Base-by-base conservation (phyloP, 257 asterid species). In the Solanum verrucosum region DNA sequence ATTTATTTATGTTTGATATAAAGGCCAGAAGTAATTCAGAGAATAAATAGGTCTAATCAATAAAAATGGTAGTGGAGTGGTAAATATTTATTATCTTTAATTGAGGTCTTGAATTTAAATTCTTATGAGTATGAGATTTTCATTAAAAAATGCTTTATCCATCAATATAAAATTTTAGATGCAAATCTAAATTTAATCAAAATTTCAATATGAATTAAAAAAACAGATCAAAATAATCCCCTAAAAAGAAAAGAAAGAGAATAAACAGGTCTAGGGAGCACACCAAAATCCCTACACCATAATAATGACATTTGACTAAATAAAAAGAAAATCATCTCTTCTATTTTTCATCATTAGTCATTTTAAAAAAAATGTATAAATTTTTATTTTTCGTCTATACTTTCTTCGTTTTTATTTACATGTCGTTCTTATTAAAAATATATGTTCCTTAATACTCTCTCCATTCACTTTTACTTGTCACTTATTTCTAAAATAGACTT, bases 131-230 rank as follows among this genome's bases (percentile, higher is more conserved):
- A 18, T 52, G 4, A 6, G 10, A 1, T 56, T 56, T 6, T 6
- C 65, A 6, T 56, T 56, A 56, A 56, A 18, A 18, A 7, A 20
- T 0, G 4, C 9, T 56, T 56, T 1, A 60, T 0, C 3, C 15
- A 56, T 7, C 1, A 60, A 60, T 23, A 21, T 60, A 9, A 21
- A 0, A 0, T 60, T 60, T 9, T 4, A 0, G 0, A 60, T 1
- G 2, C 3, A 4, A 60, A 23, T 23, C n/a, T n/a, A 60, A 60
- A 60, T 60, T 60, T 60, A 21, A 2, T 9, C 0, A 18, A 6
- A 56, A 56, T 8, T 56, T 5, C 9, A 56, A 18, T 56, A 18
- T 18, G 1, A 6, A 18, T 18, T 3, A 42, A 42, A 42, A 42
- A 42, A 42, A 42, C 0, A 8, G 1, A 9, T 40, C 44, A 40